Evolutionary conservation across 225 moss, liverwort and hornwort genomes (phyloP).

Genomic region (Bryoerythrophyllum caledonicum): DNA sequence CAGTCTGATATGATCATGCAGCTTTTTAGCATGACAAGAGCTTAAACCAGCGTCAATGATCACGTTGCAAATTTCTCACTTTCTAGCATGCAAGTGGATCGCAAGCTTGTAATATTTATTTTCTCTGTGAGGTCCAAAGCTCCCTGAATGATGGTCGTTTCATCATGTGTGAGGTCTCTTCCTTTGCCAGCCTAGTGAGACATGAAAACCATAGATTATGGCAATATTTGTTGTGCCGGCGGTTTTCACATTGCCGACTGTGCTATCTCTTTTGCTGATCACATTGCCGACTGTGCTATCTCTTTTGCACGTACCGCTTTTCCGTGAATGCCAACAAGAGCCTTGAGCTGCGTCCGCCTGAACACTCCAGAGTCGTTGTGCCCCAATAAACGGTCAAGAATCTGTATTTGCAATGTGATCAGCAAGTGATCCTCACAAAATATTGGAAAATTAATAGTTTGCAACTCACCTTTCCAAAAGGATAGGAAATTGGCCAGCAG

Average conservation of each 20-base stretch:
- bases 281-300: too few relatives aligned
- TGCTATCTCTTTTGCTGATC: too few relatives aligned
- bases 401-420: slow-evolving; percentile 33
- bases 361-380: slow-evolving; percentile 86
- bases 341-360: slow-evolving; percentile 82
- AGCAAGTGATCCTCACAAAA: neutral
- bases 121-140: slow-evolving; percentile 91
- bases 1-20: slow-evolving; percentile 42
- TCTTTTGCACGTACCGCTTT: slow-evolving; percentile 59
- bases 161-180: slow-evolving; percentile 83
- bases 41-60: neutral
- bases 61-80: too few relatives aligned
- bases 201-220: neutral
- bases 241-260: too few relatives aligned
- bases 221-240: too few relatives aligned
- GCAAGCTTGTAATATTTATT: slow-evolving; percentile 16
- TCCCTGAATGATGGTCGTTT: slow-evolving; percentile 90
- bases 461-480: slow-evolving; percentile 69
- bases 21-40: neutral
- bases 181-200: slow-evolving; percentile 73
- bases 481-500: slow-evolving; percentile 77
- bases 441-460: neutral
- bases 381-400: slow-evolving; percentile 65
- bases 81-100: neutral
- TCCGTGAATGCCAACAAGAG: slow-evolving; percentile 83